Conservation (phyloP, 495 filamentous ascomycete species). For the Aspergillus biplanus region DNA sequence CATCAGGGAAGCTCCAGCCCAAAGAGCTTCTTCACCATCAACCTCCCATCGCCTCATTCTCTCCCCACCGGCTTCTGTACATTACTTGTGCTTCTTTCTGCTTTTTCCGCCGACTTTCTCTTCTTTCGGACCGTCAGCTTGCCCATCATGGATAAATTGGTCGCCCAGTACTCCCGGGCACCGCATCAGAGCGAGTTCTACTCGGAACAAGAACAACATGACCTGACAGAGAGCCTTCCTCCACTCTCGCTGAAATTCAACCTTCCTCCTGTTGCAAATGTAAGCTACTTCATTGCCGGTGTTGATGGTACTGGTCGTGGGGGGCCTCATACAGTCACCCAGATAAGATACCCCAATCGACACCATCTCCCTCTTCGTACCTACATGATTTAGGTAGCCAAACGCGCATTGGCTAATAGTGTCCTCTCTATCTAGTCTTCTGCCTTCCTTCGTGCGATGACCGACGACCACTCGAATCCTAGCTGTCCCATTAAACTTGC, state of each 20-base stretch:
- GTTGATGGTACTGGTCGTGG: not conserved
- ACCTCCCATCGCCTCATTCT: conserved; percentile 3
- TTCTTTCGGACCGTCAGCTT: conserved; percentile 5
- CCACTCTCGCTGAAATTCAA: conserved; percentile 87
- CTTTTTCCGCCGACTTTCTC: conserved; percentile 10
- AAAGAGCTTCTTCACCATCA: conserved; percentile 23
- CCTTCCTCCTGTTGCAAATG: conserved; percentile 91
- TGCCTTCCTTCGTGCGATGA: conserved; percentile 93
- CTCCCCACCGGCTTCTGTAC: not conserved
- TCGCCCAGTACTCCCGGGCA: conserved; percentile 83
- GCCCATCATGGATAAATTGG: conserved; percentile 83
- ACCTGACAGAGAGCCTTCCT: conserved; percentile 66
- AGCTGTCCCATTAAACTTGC: conserved; percentile 98
- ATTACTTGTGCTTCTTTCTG: not conserved
- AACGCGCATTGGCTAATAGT: conserved; percentile 8
- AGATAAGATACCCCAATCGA: not conserved
- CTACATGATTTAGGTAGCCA: not conserved
- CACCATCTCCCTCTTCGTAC: not conserved
- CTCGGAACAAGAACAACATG: conserved; percentile 74
- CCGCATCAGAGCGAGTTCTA: conserved; percentile 72
- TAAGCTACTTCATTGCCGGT: conserved; percentile 45
- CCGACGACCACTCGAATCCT: conserved; percentile 95
- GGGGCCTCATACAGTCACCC: not conserved
- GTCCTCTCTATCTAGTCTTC: conserved; percentile 59
- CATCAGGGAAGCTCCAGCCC: conserved; percentile 29